phyloP scores from a whole-genome alignment of 495 filamentous ascomycete species.

The Poronia punctata region DNA sequence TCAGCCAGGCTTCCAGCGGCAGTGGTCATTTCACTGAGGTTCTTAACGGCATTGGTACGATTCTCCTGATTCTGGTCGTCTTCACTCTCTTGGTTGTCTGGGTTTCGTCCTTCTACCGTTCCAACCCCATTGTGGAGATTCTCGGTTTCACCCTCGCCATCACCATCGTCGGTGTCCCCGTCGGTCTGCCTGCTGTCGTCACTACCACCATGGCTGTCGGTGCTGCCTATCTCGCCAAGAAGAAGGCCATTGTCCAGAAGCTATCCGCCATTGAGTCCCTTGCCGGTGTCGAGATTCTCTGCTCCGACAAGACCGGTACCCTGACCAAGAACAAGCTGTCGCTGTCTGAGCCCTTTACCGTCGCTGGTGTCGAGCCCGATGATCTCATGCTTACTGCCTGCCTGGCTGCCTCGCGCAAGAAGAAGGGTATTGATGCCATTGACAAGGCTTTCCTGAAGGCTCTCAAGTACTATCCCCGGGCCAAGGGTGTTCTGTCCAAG shows the following conservation, averaged over 20 bases:
- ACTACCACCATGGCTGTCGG: conserved; percentile 97
- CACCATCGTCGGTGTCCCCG: conserved; percentile 89
- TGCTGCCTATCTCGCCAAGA: conserved; percentile 87
- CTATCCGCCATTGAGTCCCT: conserved; percentile 91
- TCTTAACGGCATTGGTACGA: conserved; percentile 76
- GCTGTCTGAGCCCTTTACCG: conserved; percentile 74
- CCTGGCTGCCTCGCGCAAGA: conserved; percentile 85
- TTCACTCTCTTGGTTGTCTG: conserved; percentile 75
- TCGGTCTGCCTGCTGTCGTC: conserved; percentile 92
- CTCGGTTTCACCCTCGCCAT: conserved; percentile 81
- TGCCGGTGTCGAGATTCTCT: conserved; percentile 91
- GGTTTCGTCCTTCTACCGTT: conserved; percentile 82
- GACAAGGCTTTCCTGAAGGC: conserved; percentile 90
- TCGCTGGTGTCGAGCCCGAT: conserved; percentile 67
- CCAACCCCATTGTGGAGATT: conserved; percentile 65
- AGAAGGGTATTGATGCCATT: conserved; percentile 91
- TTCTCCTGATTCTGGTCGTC: conserved; percentile 73
- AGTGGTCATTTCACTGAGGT: conserved; percentile 86
- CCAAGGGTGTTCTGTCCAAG: conserved; percentile 65
- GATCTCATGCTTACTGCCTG: conserved; percentile 89
- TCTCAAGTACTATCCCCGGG: conserved; percentile 68
- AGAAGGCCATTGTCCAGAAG: conserved; percentile 96
- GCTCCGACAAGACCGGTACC: conserved; percentile 95
- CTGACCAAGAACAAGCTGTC: conserved; percentile 91
- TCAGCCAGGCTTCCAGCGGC: conserved; percentile 62